phyloP scores from a whole-genome alignment of 331 rosid genomes.

The Stylosanthes scabra region DNA sequence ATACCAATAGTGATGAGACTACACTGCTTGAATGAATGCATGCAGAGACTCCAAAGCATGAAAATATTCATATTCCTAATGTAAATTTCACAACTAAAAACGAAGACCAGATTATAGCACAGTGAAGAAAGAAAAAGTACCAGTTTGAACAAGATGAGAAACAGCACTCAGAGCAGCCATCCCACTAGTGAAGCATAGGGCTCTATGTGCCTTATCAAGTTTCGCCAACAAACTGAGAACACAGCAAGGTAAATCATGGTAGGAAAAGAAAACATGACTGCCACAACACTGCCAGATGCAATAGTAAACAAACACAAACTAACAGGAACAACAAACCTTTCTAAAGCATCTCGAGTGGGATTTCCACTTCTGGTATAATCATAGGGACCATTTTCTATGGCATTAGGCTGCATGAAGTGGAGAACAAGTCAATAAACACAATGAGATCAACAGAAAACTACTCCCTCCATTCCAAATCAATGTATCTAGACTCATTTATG shows the following conservation, averaged over 20 bases:
- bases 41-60: not conserved
- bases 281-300: constrained; percentile 7
- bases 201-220: constrained; percentile 95
- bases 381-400: constrained; percentile 84
- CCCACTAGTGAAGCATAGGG: constrained; percentile 95
- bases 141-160: constrained; percentile 75
- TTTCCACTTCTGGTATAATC: constrained; percentile 97
- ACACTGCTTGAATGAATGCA: constrained; percentile 6
- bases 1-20: not conserved
- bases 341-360: constrained; percentile 89
- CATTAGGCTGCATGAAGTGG: constrained; percentile 78
- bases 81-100: constrained; percentile 18
- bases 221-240: constrained; percentile 73
- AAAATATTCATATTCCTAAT: constrained; percentile 9
- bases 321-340: constrained; percentile 59
- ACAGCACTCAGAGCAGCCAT: constrained; percentile 94
- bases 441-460: too few relatives aligned
- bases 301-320: constrained; percentile 16
- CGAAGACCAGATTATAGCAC: constrained; percentile 17
- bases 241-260: constrained; percentile 38
- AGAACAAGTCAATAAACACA: constrained; percentile 8
- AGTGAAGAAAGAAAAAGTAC: constrained; percentile 52
- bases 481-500: too few relatives aligned
- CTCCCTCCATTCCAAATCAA: too few relatives aligned
- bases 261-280: constrained; percentile 27